Conservation (phyloP, 208 protist species). For the Ichthyophonus hoferi region DNA sequence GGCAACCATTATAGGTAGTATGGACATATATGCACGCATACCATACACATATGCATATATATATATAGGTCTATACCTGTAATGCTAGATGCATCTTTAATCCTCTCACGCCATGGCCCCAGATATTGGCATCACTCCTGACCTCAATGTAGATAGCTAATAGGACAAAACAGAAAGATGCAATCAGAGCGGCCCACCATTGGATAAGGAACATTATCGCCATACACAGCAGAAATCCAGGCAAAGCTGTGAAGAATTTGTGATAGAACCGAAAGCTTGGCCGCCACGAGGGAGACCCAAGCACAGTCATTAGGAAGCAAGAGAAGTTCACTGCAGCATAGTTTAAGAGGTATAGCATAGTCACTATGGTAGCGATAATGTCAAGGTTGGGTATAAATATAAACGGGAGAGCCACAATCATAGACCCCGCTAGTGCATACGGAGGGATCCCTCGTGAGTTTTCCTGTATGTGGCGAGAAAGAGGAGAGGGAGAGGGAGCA, state of each 20-base stretch:
- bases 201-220: conserved; percentile 56
- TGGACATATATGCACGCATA: too few species aligned
- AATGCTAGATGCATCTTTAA: conserved; percentile 33
- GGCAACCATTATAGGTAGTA: too few species aligned
- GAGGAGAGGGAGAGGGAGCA: not conserved
- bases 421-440: not conserved
- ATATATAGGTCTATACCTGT: too few species aligned
- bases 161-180: conserved; percentile 27
- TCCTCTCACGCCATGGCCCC: conserved; percentile 52
- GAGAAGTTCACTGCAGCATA: conserved; percentile 37
- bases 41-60: too few species aligned
- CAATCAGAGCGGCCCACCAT: conserved; percentile 36
- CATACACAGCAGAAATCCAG: conserved; percentile 45
- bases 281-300: conserved; percentile 45
- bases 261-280: conserved; percentile 52
- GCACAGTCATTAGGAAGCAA: conserved; percentile 37
- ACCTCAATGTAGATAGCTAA: conserved; percentile 50
- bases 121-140: conserved; percentile 44
- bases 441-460: not conserved
- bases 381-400: conserved; percentile 35
- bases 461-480: not conserved
- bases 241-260: conserved; percentile 36
- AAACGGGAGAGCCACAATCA: conserved; percentile 17
- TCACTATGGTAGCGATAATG: conserved; percentile 27
- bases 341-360: conserved; percentile 35